Conservation (phyloP, 306 rosid genomes). For the Cucumis hystrix region DNA sequence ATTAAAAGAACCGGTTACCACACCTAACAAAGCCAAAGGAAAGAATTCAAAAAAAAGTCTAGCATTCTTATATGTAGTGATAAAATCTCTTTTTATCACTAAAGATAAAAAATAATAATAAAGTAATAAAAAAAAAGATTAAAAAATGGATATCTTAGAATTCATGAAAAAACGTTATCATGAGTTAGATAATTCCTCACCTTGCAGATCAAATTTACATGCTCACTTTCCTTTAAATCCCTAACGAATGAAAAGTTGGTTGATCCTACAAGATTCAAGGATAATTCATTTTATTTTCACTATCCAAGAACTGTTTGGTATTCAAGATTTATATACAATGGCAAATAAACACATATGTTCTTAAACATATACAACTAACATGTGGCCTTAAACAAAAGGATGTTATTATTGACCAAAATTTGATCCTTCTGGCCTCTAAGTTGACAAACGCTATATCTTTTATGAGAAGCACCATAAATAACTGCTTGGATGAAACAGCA, state of each 20-base stretch:
- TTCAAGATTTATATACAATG: not conserved
- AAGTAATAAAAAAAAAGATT: not conserved
- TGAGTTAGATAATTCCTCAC: conserved; percentile 18
- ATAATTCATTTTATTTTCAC: not conserved
- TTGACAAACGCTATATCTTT: not conserved
- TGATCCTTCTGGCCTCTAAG: not conserved
- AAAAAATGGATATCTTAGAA: not conserved
- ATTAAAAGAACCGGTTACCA: not conserved
- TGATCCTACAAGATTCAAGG: conserved; percentile 24
- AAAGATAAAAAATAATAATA: too few relatives aligned
- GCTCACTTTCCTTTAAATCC: conserved; percentile 32
- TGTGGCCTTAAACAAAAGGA: not conserved
- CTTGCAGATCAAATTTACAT: conserved; percentile 50
- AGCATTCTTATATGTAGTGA: not conserved
- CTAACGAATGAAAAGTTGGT: conserved; percentile 20
- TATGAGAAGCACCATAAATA: not conserved
- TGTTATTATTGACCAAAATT: not conserved
- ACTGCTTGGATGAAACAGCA: not conserved
- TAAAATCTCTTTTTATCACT: too few relatives aligned
- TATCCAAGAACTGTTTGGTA: not conserved
- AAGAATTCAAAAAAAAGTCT: not conserved
- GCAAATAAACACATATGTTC: not conserved
- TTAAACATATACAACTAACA: not conserved
- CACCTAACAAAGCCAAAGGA: not conserved
- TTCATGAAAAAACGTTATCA: not conserved